These are phyloP conservation scores for Cercospora berteroae DNA, from an alignment of 2,329 filamentous ascomycete species.

Conservation along the genomic window DNA sequence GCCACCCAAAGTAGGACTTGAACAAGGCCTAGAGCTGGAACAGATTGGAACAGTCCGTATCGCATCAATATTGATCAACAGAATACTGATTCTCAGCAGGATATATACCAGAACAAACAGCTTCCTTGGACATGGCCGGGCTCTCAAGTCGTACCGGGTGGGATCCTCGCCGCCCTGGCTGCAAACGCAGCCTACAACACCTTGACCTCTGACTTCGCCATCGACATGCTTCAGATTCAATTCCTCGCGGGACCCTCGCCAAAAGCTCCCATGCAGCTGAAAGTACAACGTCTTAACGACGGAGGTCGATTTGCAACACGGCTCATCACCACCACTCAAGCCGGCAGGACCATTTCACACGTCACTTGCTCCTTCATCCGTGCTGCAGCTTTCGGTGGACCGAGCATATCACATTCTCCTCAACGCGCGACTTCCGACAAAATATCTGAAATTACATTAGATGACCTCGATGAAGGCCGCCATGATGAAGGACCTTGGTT, in stretches of 20 bases:
- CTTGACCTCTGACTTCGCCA: slow-evolving; percentile 13
- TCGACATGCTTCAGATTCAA: slow-evolving; percentile 16
- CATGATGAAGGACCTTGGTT: slow-evolving; percentile 18
- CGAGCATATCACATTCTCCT: slow-evolving; percentile 16
- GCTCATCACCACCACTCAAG: slow-evolving; percentile 15
- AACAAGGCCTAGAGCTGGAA: slow-evolving; percentile 8
- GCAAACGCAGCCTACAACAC: slow-evolving; percentile 20
- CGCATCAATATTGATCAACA: background rate
- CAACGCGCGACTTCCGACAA: slow-evolving; percentile 10
- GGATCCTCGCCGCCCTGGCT: slow-evolving; percentile 11
- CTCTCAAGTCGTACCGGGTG: slow-evolving; percentile 10
- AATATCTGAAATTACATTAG: slow-evolving; percentile 16
- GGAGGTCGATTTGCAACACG: slow-evolving; percentile 17
- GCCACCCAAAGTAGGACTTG: slow-evolving; percentile 4
- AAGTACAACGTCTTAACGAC: slow-evolving; percentile 17
- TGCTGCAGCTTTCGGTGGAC: slow-evolving; percentile 9
- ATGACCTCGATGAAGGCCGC: slow-evolving; percentile 17
- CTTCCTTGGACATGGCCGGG: slow-evolving; percentile 19
- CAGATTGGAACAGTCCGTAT: slow-evolving; percentile 6
- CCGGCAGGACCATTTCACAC: slow-evolving; percentile 9
- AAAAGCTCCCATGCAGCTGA: slow-evolving; percentile 4
- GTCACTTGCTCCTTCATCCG: slow-evolving; percentile 24
- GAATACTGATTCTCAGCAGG: slow-evolving; percentile 5
- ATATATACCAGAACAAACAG: slow-evolving; percentile 12
- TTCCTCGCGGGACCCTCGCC: slow-evolving; percentile 6